Conservation (phyloP, 169 alveolate species). For the Cryptosporidium xiaoi region DNA sequence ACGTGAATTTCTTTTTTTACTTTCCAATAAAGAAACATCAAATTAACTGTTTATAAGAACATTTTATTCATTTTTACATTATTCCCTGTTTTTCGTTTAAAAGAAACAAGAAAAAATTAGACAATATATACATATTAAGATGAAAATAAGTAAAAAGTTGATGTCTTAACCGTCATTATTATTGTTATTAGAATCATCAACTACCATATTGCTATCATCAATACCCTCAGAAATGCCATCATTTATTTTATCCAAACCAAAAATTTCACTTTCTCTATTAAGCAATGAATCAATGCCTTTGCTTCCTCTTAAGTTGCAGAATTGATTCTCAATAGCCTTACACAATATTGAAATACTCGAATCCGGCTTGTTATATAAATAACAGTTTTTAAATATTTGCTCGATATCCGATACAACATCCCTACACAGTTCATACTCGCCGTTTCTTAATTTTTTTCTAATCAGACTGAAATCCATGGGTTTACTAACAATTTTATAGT, state of each 20-base stretch:
- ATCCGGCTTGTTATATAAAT: constrained; percentile 86
- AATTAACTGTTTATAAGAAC: too few species aligned
- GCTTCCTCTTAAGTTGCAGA: constrained; percentile 76
- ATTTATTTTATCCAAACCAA: background rate
- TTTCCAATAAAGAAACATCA: background rate
- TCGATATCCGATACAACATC: constrained; percentile 87
- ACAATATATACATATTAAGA: too few species aligned
- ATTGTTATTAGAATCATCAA: too few species aligned
- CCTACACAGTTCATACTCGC: constrained; percentile 82
- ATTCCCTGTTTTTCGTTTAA: too few species aligned
- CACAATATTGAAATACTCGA: constrained; percentile 88
- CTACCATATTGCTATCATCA: too few species aligned
- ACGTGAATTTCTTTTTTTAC: too few species aligned
- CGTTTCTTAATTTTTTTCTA: constrained; percentile 82
- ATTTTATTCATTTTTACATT: too few species aligned
- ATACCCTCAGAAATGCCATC: too few species aligned
- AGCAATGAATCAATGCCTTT: constrained; percentile 60
- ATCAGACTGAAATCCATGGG: constrained; percentile 90
- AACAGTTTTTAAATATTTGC: constrained; percentile 86
- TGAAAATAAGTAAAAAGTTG: background rate
- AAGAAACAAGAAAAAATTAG: too few species aligned
- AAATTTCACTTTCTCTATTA: constrained; percentile 19
- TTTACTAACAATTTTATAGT: constrained; percentile 86
- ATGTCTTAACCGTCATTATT: background rate
- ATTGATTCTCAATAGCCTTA: constrained; percentile 85